Conservation (phyloP, 257 asterid genomes). For the Sherardia arvensis region DNA sequence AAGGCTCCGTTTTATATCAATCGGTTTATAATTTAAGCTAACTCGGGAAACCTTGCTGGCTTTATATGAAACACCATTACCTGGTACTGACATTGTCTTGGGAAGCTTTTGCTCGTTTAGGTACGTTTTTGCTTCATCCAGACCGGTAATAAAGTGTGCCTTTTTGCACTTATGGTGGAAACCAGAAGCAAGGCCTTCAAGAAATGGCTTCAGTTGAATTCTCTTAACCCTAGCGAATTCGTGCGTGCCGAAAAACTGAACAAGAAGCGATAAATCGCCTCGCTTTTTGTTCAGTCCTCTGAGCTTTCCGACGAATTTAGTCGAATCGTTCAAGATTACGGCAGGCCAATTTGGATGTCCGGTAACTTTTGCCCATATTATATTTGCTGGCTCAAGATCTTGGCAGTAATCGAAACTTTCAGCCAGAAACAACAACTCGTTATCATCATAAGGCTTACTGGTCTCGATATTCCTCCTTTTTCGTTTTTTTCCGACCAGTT, state of each 20-base stretch:
- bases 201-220: neutral
- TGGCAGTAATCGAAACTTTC: slow-evolving; percentile 65
- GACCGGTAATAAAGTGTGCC: neutral
- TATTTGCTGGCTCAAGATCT: slow-evolving; percentile 75
- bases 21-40: neutral
- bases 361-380: slow-evolving; percentile 95
- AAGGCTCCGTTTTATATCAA: neutral
- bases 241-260: neutral
- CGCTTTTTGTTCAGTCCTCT: slow-evolving; percentile 50
- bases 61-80: neutral
- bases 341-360: slow-evolving; percentile 99
- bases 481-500: neutral
- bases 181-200: neutral
- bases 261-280: neutral
- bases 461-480: neutral
- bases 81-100: neutral
- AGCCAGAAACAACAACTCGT: slow-evolving; percentile 27
- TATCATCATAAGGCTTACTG: neutral
- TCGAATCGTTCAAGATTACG: slow-evolving; percentile 72
- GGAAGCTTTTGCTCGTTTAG: neutral
- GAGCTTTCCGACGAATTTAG: slow-evolving; percentile 16
- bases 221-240: neutral
- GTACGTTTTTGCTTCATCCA: neutral
- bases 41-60: neutral
- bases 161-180: neutral